Evolutionary conservation across 208 protist species (phyloP).

Genomic region (Wallacemonas sp.): DNA sequence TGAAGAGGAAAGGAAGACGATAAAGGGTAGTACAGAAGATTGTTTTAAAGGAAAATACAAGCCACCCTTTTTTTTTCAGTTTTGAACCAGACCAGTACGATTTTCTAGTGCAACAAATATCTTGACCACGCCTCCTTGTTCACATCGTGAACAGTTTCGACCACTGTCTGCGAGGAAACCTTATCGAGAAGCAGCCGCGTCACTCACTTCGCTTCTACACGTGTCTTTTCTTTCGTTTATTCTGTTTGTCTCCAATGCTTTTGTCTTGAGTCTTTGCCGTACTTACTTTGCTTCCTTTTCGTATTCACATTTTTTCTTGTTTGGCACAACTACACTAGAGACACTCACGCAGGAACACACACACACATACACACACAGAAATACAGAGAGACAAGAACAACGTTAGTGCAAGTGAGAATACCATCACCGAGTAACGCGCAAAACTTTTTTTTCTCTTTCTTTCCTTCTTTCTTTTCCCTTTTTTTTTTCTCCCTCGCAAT

Average conservation of each 20-base stretch:
- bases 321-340: background rate
- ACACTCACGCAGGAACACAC: background rate
- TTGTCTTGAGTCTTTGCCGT: background rate
- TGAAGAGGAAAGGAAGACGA: conserved; percentile 42
- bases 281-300: no score
- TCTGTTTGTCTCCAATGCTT: background rate
- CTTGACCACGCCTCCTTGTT: conserved; percentile 14
- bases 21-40: conserved; percentile 35
- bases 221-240: background rate
- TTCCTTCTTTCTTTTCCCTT: conserved; percentile 13
- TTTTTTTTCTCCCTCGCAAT: background rate
- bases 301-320: conserved; percentile 12
- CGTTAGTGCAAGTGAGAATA: conserved; percentile 17
- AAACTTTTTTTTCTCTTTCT: conserved; percentile 31
- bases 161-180: conserved; percentile 28
- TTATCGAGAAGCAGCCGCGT: conserved; percentile 60
- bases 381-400: conserved; percentile 2
- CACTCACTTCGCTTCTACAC: conserved; percentile 17
- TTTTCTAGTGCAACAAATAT: conserved; percentile 17
- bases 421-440: conserved; percentile 38
- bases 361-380: background rate
- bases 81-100: conserved; percentile 4
- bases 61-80: background rate
- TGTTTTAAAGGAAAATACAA: conserved; percentile 13
- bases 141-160: conserved; percentile 7